These are phyloP conservation scores for Schwanniomyces pseudopolymorphus DNA, from an alignment of 805 yeast genomes.

Conservation along the genomic window DNA sequence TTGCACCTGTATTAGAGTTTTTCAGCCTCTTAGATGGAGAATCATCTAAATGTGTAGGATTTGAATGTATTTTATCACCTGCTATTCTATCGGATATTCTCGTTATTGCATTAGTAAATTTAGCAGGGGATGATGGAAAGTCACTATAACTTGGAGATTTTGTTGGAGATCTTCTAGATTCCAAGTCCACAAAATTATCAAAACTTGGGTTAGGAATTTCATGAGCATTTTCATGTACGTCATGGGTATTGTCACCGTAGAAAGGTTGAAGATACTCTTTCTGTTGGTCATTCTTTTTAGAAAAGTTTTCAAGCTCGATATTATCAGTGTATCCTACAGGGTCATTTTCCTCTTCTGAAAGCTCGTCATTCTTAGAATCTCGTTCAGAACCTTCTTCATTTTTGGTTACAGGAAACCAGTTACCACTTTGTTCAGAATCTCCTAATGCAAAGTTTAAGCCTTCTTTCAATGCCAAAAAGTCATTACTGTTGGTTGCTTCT, in stretches of 20 bases:
- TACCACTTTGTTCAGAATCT: constrained; percentile 16
- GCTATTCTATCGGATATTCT: constrained; percentile 37
- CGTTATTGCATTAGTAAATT: constrained; percentile 23
- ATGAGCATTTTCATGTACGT: not conserved
- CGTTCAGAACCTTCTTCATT: not conserved
- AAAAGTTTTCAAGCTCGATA: not conserved
- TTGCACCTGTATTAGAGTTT: not conserved
- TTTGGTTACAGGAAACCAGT: constrained; percentile 29
- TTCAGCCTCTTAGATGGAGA: not conserved
- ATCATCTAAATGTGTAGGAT: not conserved
- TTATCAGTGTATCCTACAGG: not conserved
- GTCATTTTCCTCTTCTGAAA: not conserved
- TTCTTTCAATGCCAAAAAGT: constrained; percentile 30
- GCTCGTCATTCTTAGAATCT: too few relatives aligned
- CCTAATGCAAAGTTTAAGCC: constrained; percentile 38
- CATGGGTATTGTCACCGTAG: not conserved
- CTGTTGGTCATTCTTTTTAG: not conserved
- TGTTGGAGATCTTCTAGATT: not conserved
- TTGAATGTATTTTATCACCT: constrained; percentile 13
- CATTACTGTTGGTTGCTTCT: constrained; percentile 26
- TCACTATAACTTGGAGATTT: not conserved
- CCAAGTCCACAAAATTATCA: not conserved
- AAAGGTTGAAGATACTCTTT: not conserved
- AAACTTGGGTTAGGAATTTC: not conserved
- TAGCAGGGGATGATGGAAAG: constrained; percentile 18